phyloP scores from a whole-genome alignment of 305 asterid genomes.

The Rubia balearica region DNA sequence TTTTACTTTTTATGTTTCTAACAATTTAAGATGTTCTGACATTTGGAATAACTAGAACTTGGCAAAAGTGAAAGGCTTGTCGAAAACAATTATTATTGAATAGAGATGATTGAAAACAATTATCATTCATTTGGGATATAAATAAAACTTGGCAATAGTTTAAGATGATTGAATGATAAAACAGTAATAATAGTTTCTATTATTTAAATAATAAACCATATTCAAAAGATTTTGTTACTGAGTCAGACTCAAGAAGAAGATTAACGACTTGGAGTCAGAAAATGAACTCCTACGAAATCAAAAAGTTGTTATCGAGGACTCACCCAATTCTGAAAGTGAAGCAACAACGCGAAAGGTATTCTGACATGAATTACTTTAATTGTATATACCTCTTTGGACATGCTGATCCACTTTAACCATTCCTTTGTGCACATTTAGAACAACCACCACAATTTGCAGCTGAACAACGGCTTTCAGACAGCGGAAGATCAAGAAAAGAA shows the following conservation, averaged over 20 bases:
- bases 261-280: constrained; percentile 68
- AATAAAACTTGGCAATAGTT: no score
- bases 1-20: constrained; percentile 12
- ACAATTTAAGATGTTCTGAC: constrained; percentile 1
- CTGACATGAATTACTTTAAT: not conserved
- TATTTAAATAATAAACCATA: not conserved
- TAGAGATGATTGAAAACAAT: no score
- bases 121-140: no score
- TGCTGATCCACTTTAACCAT: not conserved
- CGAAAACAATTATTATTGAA: no score
- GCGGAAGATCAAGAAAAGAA: constrained; percentile 35
- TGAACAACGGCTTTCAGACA: constrained; percentile 29
- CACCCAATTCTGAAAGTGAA: constrained; percentile 37
- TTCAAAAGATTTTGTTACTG: constrained; percentile 20
- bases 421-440: constrained; percentile 29
- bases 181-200: not conserved
- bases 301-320: constrained; percentile 45
- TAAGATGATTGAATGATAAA: no score
- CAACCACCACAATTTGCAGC: constrained; percentile 41
- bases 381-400: not conserved
- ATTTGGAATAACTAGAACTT: not conserved
- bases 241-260: constrained; percentile 61
- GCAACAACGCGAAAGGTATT: constrained; percentile 42
- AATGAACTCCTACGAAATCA: constrained; percentile 52
- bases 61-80: not conserved